These are phyloP conservation scores for Flammula alnicola DNA, from an alignment of 1,284 basidiomycete species.

Conservation along the genomic window DNA sequence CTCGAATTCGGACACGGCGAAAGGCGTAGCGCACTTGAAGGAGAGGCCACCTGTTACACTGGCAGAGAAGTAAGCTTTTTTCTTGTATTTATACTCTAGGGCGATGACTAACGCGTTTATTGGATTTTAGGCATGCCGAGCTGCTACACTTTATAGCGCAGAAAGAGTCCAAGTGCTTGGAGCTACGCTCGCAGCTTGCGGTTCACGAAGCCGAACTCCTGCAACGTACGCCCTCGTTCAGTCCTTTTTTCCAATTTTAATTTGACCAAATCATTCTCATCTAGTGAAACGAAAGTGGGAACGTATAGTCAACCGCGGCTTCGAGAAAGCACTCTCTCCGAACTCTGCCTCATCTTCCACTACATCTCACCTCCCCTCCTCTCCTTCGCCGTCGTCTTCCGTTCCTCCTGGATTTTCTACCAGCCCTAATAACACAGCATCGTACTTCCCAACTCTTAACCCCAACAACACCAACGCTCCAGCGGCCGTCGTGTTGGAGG, in stretches of 20 bases:
- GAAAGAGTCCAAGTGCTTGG: constrained; percentile 81
- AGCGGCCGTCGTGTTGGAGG: constrained; percentile 50
- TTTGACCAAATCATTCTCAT: not conserved
- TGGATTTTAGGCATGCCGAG: constrained; percentile 65
- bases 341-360: constrained; percentile 9
- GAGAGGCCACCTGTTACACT: constrained; percentile 56
- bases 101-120: not conserved
- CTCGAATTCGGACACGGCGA: not conserved
- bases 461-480: constrained; percentile 9
- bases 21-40: constrained; percentile 20
- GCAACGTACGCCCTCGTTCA: constrained; percentile 46
- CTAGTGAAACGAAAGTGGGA: constrained; percentile 82
- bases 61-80: constrained; percentile 55
- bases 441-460: not conserved
- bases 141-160: constrained; percentile 79
- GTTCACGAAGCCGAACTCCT: constrained; percentile 72
- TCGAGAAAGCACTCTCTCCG: constrained; percentile 38
- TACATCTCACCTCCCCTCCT: constrained; percentile 3
- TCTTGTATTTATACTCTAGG: not conserved
- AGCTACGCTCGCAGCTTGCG: constrained; percentile 72
- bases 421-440: constrained; percentile 1
- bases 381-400: constrained; percentile 10
- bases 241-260: constrained; percentile 4
- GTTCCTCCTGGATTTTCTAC: not conserved
- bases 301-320: constrained; percentile 68